A percentile compares a stretch with the other conserved stretches of the same genome.
These are phyloP conservation scores for Theileria sp. DNA, from an alignment of 169 alveolate species.

Conservation along the genomic window DNA sequence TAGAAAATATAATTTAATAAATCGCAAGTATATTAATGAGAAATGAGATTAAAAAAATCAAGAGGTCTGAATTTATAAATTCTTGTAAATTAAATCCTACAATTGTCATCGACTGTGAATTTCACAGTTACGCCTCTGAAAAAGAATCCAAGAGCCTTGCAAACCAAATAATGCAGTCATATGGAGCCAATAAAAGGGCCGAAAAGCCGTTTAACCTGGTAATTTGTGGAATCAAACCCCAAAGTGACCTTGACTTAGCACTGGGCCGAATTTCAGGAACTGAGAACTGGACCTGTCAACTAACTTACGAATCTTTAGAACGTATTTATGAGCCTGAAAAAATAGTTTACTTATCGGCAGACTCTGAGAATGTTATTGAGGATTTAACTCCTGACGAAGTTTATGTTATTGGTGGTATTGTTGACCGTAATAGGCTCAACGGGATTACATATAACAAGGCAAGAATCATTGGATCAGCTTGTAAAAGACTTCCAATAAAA, in stretches of 20 bases:
- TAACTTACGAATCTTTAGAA: constrained; percentile 36
- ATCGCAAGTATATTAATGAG: constrained; percentile 7
- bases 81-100: constrained; percentile 27
- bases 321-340: constrained; percentile 17
- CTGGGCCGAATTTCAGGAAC: constrained; percentile 55
- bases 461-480: constrained; percentile 31
- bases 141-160: constrained; percentile 66
- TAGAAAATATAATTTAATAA: not conserved
- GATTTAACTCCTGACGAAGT: constrained; percentile 31
- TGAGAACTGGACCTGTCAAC: constrained; percentile 51
- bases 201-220: constrained; percentile 56
- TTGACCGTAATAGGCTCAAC: constrained; percentile 71
- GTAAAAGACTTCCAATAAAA: constrained; percentile 65
- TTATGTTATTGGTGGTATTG: constrained; percentile 77
- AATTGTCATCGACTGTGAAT: constrained; percentile 66
- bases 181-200: constrained; percentile 54
- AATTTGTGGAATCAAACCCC: constrained; percentile 57
- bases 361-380: constrained; percentile 43
- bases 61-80: not conserved
- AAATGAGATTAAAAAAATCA: not conserved
- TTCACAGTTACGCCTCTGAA: constrained; percentile 50
- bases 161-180: constrained; percentile 64
- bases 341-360: constrained; percentile 53
- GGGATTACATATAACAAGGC: constrained; percentile 57
- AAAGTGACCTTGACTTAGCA: constrained; percentile 41